These are phyloP conservation scores for Leptographium flavum DNA, from an alignment of 2,329 filamentous ascomycete genomes.

Conservation along the genomic window DNA sequence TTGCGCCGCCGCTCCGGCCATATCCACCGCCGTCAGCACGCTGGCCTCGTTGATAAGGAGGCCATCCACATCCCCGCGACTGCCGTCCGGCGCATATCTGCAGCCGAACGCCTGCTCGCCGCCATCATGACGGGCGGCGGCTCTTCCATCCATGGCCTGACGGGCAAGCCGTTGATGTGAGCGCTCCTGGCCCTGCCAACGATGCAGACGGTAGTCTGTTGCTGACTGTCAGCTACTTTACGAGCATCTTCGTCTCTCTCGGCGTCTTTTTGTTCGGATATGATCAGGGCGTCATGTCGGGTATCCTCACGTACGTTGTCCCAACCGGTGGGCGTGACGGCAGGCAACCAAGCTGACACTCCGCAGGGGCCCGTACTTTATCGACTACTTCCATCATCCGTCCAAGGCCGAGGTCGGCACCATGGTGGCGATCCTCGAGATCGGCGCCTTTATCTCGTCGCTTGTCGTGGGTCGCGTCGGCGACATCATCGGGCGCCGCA, in stretches of 20 bases:
- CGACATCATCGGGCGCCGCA: slow-evolving; percentile 78
- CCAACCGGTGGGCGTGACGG: not conserved
- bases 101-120: slow-evolving; percentile 57
- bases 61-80: slow-evolving; percentile 70
- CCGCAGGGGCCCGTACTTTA: slow-evolving; percentile 70
- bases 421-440: slow-evolving; percentile 93
- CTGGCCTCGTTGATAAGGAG: slow-evolving; percentile 47
- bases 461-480: slow-evolving; percentile 76
- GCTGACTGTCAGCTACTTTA: slow-evolving; percentile 60
- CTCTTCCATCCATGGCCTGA: slow-evolving; percentile 73
- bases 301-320: slow-evolving; percentile 45
- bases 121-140: slow-evolving; percentile 75
- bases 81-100: slow-evolving; percentile 45
- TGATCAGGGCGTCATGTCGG: slow-evolving; percentile 82
- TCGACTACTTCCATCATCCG: slow-evolving; percentile 83
- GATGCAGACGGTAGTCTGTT: not conserved
- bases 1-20: slow-evolving; percentile 13
- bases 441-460: slow-evolving; percentile 85
- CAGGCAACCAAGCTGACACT: not conserved
- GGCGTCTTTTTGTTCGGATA: slow-evolving; percentile 84
- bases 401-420: slow-evolving; percentile 79
- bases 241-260: slow-evolving; percentile 76
- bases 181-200: not conserved
- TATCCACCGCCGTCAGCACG: slow-evolving; percentile 14
- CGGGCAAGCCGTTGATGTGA: slow-evolving; percentile 85